Percentiles rank a stretch among this genome's conserved stretches.
Conservation (phyloP, 129 eudicot genomes). For the Gnaphalium uliginosum region DNA sequence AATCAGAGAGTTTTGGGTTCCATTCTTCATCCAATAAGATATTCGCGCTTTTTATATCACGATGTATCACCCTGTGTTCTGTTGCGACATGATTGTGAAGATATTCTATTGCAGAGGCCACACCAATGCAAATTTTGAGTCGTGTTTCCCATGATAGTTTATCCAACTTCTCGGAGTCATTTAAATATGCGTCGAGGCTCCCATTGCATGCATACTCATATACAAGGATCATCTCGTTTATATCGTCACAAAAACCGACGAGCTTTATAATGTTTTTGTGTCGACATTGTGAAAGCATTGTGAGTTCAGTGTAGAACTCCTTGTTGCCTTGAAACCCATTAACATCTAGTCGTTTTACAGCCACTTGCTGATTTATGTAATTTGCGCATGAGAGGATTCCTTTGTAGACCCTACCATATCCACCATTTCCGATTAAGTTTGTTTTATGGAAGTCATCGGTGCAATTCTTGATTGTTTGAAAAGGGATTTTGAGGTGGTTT, state of each 20-base stretch:
- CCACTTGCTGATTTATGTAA: not conserved
- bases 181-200: not conserved
- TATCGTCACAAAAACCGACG: not conserved
- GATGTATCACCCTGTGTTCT: not conserved
- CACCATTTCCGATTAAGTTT: not conserved
- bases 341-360: not conserved
- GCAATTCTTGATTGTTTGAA: too few species aligned
- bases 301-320: not conserved
- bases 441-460: too few species aligned
- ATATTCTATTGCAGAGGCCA: constrained; percentile 1
- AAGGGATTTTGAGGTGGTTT: too few species aligned
- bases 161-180: not conserved
- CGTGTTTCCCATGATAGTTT: not conserved
- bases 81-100: constrained; percentile 3
- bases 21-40: not conserved
- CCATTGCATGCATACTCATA: not conserved
- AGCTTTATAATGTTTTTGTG: not conserved
- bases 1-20: constrained; percentile 8
- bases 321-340: not conserved
- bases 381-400: not conserved
- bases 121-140: not conserved
- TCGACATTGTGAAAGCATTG: not conserved
- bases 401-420: not conserved
- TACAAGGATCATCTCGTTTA: too few species aligned
- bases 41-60: not conserved